Evolutionary conservation across 768 basidiomycete genomes (phyloP), one percentile per base, ranked within the genome.

Genomic region (Russula foetens): DNA sequence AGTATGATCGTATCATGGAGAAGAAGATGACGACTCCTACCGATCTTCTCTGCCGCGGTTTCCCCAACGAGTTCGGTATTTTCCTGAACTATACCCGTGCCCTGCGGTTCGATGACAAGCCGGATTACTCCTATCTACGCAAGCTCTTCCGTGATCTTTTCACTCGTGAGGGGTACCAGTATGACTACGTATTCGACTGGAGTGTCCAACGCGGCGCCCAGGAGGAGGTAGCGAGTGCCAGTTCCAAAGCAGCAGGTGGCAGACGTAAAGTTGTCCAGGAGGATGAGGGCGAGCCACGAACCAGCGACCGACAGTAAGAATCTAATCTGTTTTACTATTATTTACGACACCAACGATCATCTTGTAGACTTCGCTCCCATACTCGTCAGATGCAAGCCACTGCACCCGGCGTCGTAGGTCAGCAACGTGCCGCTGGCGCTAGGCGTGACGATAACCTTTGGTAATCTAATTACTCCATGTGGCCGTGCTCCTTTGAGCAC

Each of bases 1-100:
- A 99, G 79, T 98, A 98, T 75, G 97, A 98, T 76, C 88, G 97
- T 62, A 99, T 99, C 79, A 99, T 99, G 97, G 97, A 99, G 78
- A 99, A 99, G 85, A 99, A 99, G 85, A 98, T 99, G 94, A 98
- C 97, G 39, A 97, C 94, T 0, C 92, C 94, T 15, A 95, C 92
- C 53, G 94, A 98, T 72, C 80, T 96, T 60, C 85, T 99, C 29
- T 98, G 96, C 79, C 94, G 96, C 67, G 94, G 92, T n/a, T 98
- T 97, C 84, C 96, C 97, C 63, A 95, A 94, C 79, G 97, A 99
- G 77, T 97, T 98, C 66, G 96, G 94, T 44, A 97, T 98, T 68
- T 98, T 98, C 83, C 79, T 99, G 70, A 99, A 98, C 79, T 99
- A 98, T 77, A 96, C 95, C 63, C 92, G 97, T 58, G 95, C 96